Conservation (phyloP, 2,329 filamentous ascomycete genomes). For the Neodidymelliopsis sp. region DNA sequence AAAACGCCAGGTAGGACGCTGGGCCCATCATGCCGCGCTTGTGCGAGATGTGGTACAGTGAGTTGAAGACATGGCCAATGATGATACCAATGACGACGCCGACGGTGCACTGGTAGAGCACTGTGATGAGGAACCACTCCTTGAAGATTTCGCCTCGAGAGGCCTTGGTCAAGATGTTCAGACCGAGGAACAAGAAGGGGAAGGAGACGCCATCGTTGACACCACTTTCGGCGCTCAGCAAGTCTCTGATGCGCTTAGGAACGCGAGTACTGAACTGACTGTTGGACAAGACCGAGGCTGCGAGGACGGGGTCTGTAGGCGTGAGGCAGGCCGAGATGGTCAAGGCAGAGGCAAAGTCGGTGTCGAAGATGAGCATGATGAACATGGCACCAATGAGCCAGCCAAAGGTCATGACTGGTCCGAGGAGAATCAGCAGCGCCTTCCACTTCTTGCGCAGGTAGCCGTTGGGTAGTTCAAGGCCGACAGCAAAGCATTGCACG, state of each 20-base stretch:
- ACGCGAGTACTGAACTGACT: slow-evolving; percentile 61
- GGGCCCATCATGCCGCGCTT: slow-evolving; percentile 55
- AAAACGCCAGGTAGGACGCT: slow-evolving; percentile 62
- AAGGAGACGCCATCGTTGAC: slow-evolving; percentile 65
- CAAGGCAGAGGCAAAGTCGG: slow-evolving; percentile 55
- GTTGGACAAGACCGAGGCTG: slow-evolving; percentile 62
- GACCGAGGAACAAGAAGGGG: slow-evolving; percentile 63
- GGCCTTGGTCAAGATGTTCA: slow-evolving; percentile 54
- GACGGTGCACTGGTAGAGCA: slow-evolving; percentile 63
- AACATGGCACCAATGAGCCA: slow-evolving; percentile 59
- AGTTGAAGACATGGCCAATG: slow-evolving; percentile 58
- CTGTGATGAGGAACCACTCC: slow-evolving; percentile 62
- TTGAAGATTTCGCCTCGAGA: slow-evolving; percentile 53
- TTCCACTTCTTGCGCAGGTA: slow-evolving; percentile 62
- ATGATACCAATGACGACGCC: slow-evolving; percentile 57
- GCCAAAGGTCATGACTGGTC: slow-evolving; percentile 60
- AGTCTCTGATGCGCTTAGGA: slow-evolving; percentile 59
- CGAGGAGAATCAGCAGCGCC: slow-evolving; percentile 58
- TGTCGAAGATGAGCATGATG: slow-evolving; percentile 56
- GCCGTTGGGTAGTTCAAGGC: slow-evolving; percentile 49
- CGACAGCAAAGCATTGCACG: slow-evolving; percentile 51
- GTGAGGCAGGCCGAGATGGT: slow-evolving; percentile 64
- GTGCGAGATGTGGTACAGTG: slow-evolving; percentile 58
- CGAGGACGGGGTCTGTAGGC: slow-evolving; percentile 64
- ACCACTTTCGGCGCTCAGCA: slow-evolving; percentile 62